These are phyloP conservation scores for Phlebopus sp. DNA, from an alignment of 1,284 basidiomycete genomes.

Conservation along the genomic window DNA sequence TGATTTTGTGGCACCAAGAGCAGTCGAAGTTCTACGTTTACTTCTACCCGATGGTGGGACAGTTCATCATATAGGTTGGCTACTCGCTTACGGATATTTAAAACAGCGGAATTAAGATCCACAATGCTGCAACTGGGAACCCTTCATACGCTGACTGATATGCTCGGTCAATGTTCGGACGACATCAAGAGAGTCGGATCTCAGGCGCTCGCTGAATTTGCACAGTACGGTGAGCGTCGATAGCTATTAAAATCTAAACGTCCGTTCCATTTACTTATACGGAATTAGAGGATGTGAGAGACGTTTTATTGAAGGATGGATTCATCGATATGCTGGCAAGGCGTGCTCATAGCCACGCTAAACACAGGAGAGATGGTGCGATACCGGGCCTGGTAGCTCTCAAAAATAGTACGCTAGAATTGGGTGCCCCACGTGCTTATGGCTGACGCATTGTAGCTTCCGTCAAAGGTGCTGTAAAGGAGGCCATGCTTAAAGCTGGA, in stretches of 20 bases:
- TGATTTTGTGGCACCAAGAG: constrained; percentile 31
- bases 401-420: constrained; percentile 9
- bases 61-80: too few species aligned
- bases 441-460: neutral
- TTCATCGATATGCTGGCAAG: constrained; percentile 18
- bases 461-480: constrained; percentile 11
- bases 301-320: constrained; percentile 5
- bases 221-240: constrained; percentile 15
- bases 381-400: constrained; percentile 18
- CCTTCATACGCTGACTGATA: constrained; percentile 19
- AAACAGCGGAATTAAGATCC: constrained; percentile 18
- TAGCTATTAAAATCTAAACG: neutral
- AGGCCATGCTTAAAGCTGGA: constrained; percentile 14
- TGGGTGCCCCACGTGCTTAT: neutral
- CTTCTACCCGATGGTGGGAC: constrained; percentile 24
- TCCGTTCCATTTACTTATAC: neutral
- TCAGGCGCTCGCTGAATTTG: constrained; percentile 18
- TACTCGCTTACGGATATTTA: neutral
- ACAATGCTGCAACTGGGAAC: constrained; percentile 17
- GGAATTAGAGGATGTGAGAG: constrained; percentile 16
- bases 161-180: constrained; percentile 21
- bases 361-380: constrained; percentile 18
- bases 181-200: constrained; percentile 17
- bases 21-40: constrained; percentile 23
- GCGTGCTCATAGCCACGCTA: constrained; percentile 5